Evolutionary conservation across 768 basidiomycete genomes (phyloP).

Genomic region (Amanita thiersii): DNA sequence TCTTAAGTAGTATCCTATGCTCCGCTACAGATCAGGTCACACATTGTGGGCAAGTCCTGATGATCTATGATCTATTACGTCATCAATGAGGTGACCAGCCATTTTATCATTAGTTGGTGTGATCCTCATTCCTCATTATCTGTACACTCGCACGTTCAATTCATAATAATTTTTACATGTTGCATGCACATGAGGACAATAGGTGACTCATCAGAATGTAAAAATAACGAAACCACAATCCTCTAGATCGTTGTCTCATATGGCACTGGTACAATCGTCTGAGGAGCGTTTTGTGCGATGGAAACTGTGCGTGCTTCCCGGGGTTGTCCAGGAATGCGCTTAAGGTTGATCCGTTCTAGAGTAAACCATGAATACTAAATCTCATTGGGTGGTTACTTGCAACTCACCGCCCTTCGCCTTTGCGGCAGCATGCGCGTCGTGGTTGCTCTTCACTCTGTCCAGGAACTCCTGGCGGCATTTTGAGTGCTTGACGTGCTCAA

Average conservation of each 20-base stretch:
- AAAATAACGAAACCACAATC: slow-evolving; percentile 13
- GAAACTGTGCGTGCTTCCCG: slow-evolving; percentile 75
- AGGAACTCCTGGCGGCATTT: slow-evolving; percentile 98
- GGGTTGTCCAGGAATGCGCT: slow-evolving; percentile 79
- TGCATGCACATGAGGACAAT: slow-evolving; percentile 20
- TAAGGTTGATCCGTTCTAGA: slow-evolving; percentile 74
- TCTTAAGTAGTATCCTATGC: too few species aligned
- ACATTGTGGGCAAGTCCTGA: too few species aligned
- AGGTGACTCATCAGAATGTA: slow-evolving; percentile 14
- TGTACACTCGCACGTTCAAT: not conserved
- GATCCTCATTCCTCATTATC: too few species aligned
- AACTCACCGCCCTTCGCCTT: slow-evolving; percentile 85
- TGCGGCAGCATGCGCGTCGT: slow-evolving; percentile 72
- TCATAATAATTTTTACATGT: slow-evolving; percentile 15
- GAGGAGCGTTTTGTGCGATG: slow-evolving; percentile 65
- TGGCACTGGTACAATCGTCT: slow-evolving; percentile 86
- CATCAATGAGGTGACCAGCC: too few species aligned
- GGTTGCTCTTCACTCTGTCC: slow-evolving; percentile 91
- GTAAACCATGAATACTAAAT: slow-evolving; percentile 2
- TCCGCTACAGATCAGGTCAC: too few species aligned
- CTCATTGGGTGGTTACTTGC: not conserved
- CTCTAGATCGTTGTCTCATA: slow-evolving; percentile 96
- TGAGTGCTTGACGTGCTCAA: slow-evolving; percentile 95
- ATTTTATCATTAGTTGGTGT: too few species aligned
- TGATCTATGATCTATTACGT: too few species aligned